Base-by-base conservation (phyloP, 148 eudicot species). In the Cornus suecica region DNA sequence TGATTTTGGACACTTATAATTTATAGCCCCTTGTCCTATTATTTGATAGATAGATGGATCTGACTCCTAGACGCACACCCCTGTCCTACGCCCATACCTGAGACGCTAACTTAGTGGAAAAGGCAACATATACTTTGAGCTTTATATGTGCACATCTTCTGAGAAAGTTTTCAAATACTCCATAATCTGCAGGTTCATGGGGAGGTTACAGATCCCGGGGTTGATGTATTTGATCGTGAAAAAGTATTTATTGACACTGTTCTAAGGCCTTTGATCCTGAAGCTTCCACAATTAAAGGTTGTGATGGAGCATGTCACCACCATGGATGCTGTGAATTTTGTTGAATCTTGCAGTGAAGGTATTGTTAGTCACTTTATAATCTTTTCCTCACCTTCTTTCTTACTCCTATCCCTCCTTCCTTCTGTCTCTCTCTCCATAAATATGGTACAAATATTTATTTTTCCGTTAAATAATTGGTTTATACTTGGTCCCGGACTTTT, bases 231-330 rank as follows among this genome's bases (percentile, higher is more conserved):
- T 80, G 99, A 96, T 82, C 94, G 97, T 65, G 99, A 96, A 81
- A 95, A 87, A 84, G 87, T 87, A 42, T 96, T 87, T 80, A 91
- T 91, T 70, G 99, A 96, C 32, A 87, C 88, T 52, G 72, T 88
- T 75, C 81, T 96, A 67, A 86, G 83, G 77, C 99, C 99, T 62
- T 86, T 93, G 66, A 79, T 90, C 25, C 84, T 87, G 68, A 91
- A 79, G 83, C 73, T 96, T 41, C 99, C 99, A 22, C 87, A 79
- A 32, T 80, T 93, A 30, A 93, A 93, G 86, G 84, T 95, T 80
- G 99, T 95, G 78, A 95, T 93, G 99, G 99, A 95, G 87, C 99
- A 95, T 86, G 85, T 95, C 79, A 95, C 99, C 58, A 95, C 98
- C 3, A 82, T 77, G 42, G 97, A 93, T 83, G 99, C 98, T 74